Base-by-base conservation (phyloP, 2,329 filamentous ascomycete species). In the Ceratocystis cacaofunesta region DNA sequence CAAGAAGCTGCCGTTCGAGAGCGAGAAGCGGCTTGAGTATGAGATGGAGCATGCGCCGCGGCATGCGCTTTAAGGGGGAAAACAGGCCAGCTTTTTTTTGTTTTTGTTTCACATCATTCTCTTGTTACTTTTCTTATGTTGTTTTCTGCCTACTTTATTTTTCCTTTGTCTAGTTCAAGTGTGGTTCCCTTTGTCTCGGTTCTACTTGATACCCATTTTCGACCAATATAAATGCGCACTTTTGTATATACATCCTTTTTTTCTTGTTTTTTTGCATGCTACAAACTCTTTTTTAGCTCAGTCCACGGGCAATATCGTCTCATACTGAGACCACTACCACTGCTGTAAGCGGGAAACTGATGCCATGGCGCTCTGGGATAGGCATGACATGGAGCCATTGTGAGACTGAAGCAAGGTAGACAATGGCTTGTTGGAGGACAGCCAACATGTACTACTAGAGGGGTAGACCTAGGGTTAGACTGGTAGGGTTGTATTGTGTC, bases 1-100 rank as follows among this genome's bases (percentile, higher is more conserved):
- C 52, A 76, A 75, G 69, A 72, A 73, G 17, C 67, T 70, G 63
- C 55, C 3, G 4, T 25, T 52, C 4, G n/a, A 52, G 30, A 52
- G 15, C n/a, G 65, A 63, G 61, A 66, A 66, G 41, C 60, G 63
- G 43, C 50, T 66, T 41, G 52, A 52, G 69, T 63, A 62, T 67
- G 41, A 70, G 70, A 17, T 70, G 72, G 43, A 69, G 70, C 61
- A 70, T 71, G 63, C 74, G 65, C 55, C 55, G 5, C 69, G 58
- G 44, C 62, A 55, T 30, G 22, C 50, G n/a, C 41, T 63, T n/a
- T 61, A n/a, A 66, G 57, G 46, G 15, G 15, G 52, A 50, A n/a
- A 32, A 17, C 19, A 19, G 41, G 36, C 52, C 63, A 46, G n/a
- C 30, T 32, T 30, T 44, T 44, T 60, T 3, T 30, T 61, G 25